Base-by-base conservation (phyloP, 352 stramenopile species). In the Phytophthora colocasiae region DNA sequence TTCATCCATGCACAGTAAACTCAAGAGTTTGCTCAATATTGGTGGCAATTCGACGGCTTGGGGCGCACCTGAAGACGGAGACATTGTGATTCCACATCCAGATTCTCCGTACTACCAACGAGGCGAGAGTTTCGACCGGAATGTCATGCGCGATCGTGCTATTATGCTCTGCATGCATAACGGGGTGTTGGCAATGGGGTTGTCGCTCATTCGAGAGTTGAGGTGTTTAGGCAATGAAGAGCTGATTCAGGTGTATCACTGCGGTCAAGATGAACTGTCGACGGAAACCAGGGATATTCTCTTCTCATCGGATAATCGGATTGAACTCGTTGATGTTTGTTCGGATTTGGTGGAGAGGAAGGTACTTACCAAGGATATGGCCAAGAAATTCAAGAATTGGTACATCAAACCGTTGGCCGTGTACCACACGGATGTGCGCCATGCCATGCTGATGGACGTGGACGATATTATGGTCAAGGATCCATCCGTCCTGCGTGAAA, bases 241-340 rank as follows among this genome's bases (percentile, higher is more conserved):
- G 40, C 27, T 61, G 9, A 50, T 73, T 22, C 52, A 69, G 32
- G 49, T 66, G 29, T 71, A 71, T 71, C 63, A 71, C 10, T 71
- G 63, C n/a, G 63, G 63, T 10, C 56, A 63, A 14, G 43, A 65
- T 32, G 75, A 84, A 52, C 46, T 84, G 17, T 75, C 65, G 2
- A 8, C 19, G 0, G 17, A 63, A 24, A 71, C 53, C 6, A 73
- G 40, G 17, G 29, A 58, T 11, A 48, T 77, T 24, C 32, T 77
- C 29, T 58, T 71, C 14, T 45, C 27, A 2, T 44, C 50, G 1
- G 71, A 80, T 44, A 51, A 63, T 45, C 56, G 56, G 27, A 29
- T 84, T 22, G 75, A 84, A 36, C 57, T 81, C 14, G 65, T 83
- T 11, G 75, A 83, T 40, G 69, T 80, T 22, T 83, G 75, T 58